Base-by-base conservation (phyloP, 2,329 filamentous ascomycete species). In the Phialocephala sp. region DNA sequence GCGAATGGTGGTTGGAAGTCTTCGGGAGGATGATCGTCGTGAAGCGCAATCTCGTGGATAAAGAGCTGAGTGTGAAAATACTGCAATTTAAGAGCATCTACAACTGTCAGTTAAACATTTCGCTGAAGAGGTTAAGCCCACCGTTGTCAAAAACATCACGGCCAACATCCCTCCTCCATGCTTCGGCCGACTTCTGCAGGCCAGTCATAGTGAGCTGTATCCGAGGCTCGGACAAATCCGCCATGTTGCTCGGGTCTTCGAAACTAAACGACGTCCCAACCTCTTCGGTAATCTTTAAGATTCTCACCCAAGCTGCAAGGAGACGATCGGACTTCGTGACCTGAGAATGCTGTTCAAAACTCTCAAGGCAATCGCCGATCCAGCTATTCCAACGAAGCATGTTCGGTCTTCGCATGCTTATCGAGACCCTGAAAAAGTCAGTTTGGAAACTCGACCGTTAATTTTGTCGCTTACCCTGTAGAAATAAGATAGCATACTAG, bases 21-120 rank as follows among this genome's bases (percentile, higher is more conserved):
- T 36, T 84, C 81, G 2, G 80, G 78, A 37, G 79, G 80, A 69
- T 85, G 82, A 62, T 87, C 84, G 15, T 84, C 77, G 66, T 87
- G 77, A 74, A 88, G 82, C 6, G 81, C 81, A 47, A 86, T 80
- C 72, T 88, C 86, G 69, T 88, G 83, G 55, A 87, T 80, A 70
- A 83, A 87, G 2, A 87, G 76, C 62, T 81, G 82, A 39, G 84
- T 72, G n/a, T 82, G 78, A 66, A 82, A 77, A 65, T 85, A 81
- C 58, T 81, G 77, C 4, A 85, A 24, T 24, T 69, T 47, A 27
- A 73, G 35, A 9, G 67, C 56, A 59, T 69, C 69, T 70, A 24
- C 27, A 14, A 37, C 9, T 11, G 12, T 68, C n/a, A 69, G 61
- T 47, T 1, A 37, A 45, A 32, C 4, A 27, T 47, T 14, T 58